A percentile compares a stretch with the other conserved stretches of the same genome.
Evolutionary conservation across 2,329 filamentous ascomycete genomes (phyloP).

Genomic region (Neoascochyta sp.): DNA sequence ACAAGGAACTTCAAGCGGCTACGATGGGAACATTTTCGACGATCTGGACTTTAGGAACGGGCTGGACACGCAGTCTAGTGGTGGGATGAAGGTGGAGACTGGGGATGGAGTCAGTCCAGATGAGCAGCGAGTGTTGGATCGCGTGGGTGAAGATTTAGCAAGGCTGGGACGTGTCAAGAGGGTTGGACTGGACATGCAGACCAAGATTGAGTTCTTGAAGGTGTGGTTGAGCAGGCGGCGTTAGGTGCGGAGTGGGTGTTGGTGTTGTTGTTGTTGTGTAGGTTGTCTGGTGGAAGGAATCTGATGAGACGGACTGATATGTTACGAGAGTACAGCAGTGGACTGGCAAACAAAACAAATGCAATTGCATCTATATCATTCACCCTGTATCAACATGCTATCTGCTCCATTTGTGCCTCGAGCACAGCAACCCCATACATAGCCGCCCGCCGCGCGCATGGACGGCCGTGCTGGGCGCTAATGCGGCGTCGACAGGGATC

Average conservation of each 20-base stretch:
- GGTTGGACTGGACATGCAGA: constrained; percentile 75
- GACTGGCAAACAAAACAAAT: no score
- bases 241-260: constrained; percentile 3
- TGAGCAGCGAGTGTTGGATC: constrained; percentile 70
- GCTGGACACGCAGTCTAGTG: constrained; percentile 8
- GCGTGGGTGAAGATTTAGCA: constrained; percentile 81
- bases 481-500: no score
- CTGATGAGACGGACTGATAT: no score
- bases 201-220: constrained; percentile 79
- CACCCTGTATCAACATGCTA: no score
- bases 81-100: constrained; percentile 15
- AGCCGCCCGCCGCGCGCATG: no score
- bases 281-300: no score
- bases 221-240: constrained; percentile 56
- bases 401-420: no score
- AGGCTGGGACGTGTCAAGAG: constrained; percentile 82
- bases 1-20: constrained; percentile 22
- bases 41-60: constrained; percentile 22
- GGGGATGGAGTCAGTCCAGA: constrained; percentile 23
- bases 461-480: no score
- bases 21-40: constrained; percentile 35
- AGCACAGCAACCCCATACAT: no score
- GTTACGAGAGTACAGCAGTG: no score
- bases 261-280: no score
- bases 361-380: no score